Evolutionary conservation across 139 green algal species (phyloP), one percentile per base, ranked within the genome.

Genomic region (Chlamydomonas sphaeroides): DNA sequence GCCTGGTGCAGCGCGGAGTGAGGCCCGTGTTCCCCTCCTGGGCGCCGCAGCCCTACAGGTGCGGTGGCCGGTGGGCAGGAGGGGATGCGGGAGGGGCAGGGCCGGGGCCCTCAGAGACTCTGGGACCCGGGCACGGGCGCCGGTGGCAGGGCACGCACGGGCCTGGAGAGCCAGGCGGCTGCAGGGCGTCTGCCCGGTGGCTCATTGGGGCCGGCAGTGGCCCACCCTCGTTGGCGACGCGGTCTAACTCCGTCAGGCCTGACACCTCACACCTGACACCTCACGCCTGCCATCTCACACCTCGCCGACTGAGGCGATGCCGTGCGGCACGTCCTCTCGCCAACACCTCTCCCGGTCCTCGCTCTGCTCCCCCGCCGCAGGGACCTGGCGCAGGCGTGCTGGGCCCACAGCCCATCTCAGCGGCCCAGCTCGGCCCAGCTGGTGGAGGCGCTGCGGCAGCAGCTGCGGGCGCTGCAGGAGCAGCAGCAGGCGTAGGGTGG

Each of bases 41-140:
- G 72, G 72, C 39, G 35, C 72, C 72, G 25, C 5, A 36, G 39
- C 25, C 25, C 35, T 79, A 68, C 72, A 79, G 72, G 72, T 79
- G 72, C 4, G 72, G 56, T 17, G 17, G 17, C 23, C 23, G 21
- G 18, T 32, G 3, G 21, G 45, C 11, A 14, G 45, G 45, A 10
- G 45, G 45, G 45, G 45, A 10, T 3, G 30, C 21, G 42, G 42
- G 18, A 10, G 17, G 21, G 17, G 21, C 25, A 30, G 56, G 56
- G 15, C 21, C 21, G n/a, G n/a, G n/a, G n/a, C n/a, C n/a, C n/a
- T n/a, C n/a, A n/a, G n/a, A n/a, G n/a, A n/a, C n/a, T n/a, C n/a
- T n/a, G n/a, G n/a, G n/a, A n/a, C n/a, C n/a, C n/a, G n/a, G n/a
- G n/a, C n/a, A n/a, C n/a, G n/a, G n/a, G n/a, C 56, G 5, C 17